phyloP scores from a whole-genome alignment of 257 asterid species.

The Solanum clarkiae region DNA sequence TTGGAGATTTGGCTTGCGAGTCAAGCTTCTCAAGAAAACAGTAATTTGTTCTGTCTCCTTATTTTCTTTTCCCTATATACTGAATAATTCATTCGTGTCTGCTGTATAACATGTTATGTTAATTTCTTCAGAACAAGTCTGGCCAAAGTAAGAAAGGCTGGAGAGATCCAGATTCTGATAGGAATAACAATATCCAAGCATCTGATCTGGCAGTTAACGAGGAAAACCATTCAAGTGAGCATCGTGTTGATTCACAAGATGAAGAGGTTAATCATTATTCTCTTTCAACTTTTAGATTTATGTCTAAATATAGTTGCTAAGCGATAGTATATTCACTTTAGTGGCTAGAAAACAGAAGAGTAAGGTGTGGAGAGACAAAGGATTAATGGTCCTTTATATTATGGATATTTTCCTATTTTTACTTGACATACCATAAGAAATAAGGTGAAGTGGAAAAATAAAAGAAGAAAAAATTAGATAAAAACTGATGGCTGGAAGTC shows the following conservation, averaged over 20 bases:
- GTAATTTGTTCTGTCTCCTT: conserved; percentile 22
- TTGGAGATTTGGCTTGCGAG: conserved; percentile 96
- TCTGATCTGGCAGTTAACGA: conserved; percentile 38
- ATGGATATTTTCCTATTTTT: not conserved
- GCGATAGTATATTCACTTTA: not conserved
- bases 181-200: conserved; percentile 29
- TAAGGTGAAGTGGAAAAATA: not conserved
- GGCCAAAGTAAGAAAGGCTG: conserved; percentile 57
- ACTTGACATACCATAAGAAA: not conserved
- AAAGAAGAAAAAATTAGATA: not conserved
- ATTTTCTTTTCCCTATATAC: not conserved
- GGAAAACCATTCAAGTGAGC: conserved; percentile 48
- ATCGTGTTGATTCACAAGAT: conserved; percentile 56
- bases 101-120: not conserved
- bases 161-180: conserved; percentile 60
- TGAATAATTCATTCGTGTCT: not conserved
- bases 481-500: not conserved
- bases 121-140: conserved; percentile 37
- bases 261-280: conserved; percentile 46
- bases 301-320: not conserved
- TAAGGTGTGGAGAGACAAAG: not conserved
- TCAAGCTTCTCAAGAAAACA: conserved; percentile 71
- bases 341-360: not conserved
- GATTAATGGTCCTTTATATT: not conserved
- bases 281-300: not conserved